Evolutionary conservation across 495 filamentous ascomycete species (phyloP).

Genomic region (Cercophora samala): DNA sequence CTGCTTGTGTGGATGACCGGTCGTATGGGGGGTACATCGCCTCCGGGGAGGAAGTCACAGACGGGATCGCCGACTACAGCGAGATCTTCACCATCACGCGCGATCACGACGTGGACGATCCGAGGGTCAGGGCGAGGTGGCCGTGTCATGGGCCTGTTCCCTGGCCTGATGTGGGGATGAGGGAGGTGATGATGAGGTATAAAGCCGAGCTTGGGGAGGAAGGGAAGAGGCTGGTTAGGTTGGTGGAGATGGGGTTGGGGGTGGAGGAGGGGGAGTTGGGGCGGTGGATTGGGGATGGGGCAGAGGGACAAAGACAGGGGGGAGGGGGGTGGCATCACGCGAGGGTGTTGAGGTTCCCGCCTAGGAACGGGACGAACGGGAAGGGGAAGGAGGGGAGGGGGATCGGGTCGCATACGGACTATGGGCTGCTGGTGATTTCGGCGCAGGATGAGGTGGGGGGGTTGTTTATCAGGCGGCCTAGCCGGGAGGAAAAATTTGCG

Average conservation of each 20-base stretch:
- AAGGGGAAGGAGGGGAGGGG: conserved; percentile 45
- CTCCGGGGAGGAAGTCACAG: conserved; percentile 49
- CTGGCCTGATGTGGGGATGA: conserved; percentile 42
- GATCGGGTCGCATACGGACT: conserved; percentile 48
- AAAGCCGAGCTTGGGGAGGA: conserved; percentile 31
- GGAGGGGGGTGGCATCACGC: conserved; percentile 44
- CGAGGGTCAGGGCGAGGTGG: conserved; percentile 39
- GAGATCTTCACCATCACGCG: conserved; percentile 50
- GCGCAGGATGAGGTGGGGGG: conserved; percentile 45
- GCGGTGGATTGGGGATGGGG: conserved; percentile 35
- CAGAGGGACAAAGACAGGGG: too few relatives aligned
- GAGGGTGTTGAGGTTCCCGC: conserved; percentile 42
- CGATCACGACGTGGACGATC: conserved; percentile 36
- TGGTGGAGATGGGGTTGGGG: conserved; percentile 39
- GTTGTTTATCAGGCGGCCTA: conserved; percentile 43
- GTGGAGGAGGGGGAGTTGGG: conserved; percentile 30
- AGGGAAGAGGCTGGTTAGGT: conserved; percentile 41
- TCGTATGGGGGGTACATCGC: conserved; percentile 48
- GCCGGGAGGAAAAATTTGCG: conserved; percentile 35
- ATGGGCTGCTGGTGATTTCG: conserved; percentile 45
- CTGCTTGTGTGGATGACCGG: conserved; percentile 41
- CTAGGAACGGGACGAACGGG: conserved; percentile 40
- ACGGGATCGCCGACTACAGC: conserved; percentile 46
- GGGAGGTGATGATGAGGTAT: conserved; percentile 32
- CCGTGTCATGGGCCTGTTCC: conserved; percentile 47